A percentile compares a stretch with the other conserved stretches of the same genome.
Evolutionary conservation across 805 yeast species (phyloP).

Genomic region (Brettanomyces naardenensis): DNA sequence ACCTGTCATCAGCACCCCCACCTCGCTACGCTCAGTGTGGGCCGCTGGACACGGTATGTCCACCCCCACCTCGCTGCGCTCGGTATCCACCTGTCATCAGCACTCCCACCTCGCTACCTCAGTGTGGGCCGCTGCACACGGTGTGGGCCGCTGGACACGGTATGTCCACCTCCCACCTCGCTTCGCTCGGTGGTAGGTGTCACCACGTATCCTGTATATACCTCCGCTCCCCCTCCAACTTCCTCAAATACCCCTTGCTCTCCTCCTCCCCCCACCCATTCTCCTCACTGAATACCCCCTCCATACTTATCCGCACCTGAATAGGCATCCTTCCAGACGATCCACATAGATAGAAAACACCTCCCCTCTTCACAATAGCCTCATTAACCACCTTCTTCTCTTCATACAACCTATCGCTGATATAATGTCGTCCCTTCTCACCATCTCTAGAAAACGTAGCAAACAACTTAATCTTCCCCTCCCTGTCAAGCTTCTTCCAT

Average conservation of each 20-base stretch:
- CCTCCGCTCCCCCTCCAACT: slow-evolving; percentile 55
- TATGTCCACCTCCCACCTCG: too few relatives aligned
- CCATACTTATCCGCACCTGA: slow-evolving; percentile 67
- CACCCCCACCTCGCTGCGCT: too few relatives aligned
- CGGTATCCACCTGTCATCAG: too few relatives aligned
- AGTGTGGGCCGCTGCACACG: too few relatives aligned
- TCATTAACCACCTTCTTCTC: slow-evolving; percentile 42
- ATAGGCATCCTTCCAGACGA: slow-evolving; percentile 92
- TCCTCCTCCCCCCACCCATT: slow-evolving; percentile 32
- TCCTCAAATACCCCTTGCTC: slow-evolving; percentile 43
- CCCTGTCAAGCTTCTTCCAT: slow-evolving; percentile 34
- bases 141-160: too few relatives aligned
- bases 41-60: too few relatives aligned
- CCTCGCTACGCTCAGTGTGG: too few relatives aligned
- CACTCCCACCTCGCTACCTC: too few relatives aligned
- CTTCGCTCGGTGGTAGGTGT: too few relatives aligned
- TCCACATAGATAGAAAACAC: slow-evolving; percentile 78
- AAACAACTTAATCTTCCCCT: slow-evolving; percentile 32
- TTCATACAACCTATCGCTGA: slow-evolving; percentile 63
- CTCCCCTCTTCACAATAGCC: slow-evolving; percentile 45
- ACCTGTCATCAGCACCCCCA: too few relatives aligned
- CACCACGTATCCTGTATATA: slow-evolving; percentile 91
- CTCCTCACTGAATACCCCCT: slow-evolving; percentile 46
- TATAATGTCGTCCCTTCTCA: slow-evolving; percentile 46
- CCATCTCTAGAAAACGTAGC: slow-evolving; percentile 44